Evolutionary conservation across 179 eudicot species (phyloP), one percentile per base, ranked within the genome.

Genomic region (Silene coronaria): DNA sequence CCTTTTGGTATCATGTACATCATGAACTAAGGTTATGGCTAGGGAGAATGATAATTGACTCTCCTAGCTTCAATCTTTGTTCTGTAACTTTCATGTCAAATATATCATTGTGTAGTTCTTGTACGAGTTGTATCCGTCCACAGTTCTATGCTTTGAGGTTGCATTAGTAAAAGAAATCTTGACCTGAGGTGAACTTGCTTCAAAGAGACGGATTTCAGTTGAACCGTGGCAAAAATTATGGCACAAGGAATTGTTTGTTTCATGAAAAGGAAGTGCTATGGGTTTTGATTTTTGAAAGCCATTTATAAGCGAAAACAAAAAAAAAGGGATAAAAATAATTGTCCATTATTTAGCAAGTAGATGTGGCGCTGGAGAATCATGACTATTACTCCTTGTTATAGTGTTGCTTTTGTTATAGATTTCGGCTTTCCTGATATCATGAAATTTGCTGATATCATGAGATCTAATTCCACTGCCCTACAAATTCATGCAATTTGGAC

Each of bases 1-100:
- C 45, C 68, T 67, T 79, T 78, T 77, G 79, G 88, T 83, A 65
- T 80, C 73, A 51, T 75, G 80, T 78, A 76, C 71, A 80, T 70
- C 83, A 74, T 61, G 74, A 24, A 78, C 45, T 75, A 63, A 65
- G 83, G 76, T 60, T 71, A 70, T 75, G 63, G 26, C 42, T 32
- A 76, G 68, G 81, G 14, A 73, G 62, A 46, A 65, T 24, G 76
- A 22, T 27, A 75, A 79, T 72, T 72, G 83, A 75, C 53, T 85
- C 81, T 66, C 74, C 51, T 76, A 62, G 77, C 74, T 80, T 69
- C 83, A 64, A 80, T 76, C 83, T 84, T 75, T 77, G 72, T 63
- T 72, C 71, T 76, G 73, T 80, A 30, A 34, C 46, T 63, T 72
- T 77, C 78, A 53, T 72, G 70, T 82, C 69, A 46, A 70, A 70